These are phyloP conservation scores for Crassisporium funariophilum DNA, from an alignment of 768 basidiomycete species.

Conservation along the genomic window DNA sequence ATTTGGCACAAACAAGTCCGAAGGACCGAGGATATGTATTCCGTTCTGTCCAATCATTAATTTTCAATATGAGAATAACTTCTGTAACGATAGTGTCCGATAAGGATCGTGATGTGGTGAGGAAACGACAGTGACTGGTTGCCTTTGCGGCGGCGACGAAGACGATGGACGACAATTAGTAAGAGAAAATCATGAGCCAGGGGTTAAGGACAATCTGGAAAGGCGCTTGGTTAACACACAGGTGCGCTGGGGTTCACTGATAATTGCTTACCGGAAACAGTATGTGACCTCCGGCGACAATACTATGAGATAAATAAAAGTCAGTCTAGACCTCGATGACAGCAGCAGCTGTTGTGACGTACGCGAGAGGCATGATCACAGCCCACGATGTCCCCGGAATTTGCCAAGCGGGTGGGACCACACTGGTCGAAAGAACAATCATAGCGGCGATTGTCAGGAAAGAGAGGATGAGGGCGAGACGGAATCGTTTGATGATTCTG, in stretches of 20 bases:
- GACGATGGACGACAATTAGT: constrained; percentile 28
- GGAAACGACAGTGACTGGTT: neutral
- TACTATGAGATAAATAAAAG: constrained; percentile 33
- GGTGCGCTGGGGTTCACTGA: neutral
- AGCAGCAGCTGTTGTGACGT: constrained; percentile 28
- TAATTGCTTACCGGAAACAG: constrained; percentile 66
- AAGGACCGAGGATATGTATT: constrained; percentile 6
- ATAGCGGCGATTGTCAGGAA: constrained; percentile 54
- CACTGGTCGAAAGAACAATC: constrained; percentile 50
- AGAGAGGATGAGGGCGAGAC: constrained; percentile 60
- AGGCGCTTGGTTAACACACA: neutral
- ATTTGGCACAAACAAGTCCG: constrained; percentile 4
- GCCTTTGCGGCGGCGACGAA: neutral
- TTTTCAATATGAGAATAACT: constrained; percentile 4
- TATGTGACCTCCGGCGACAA: constrained; percentile 67
- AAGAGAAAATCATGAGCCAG: constrained; percentile 85
- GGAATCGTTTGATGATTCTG: constrained; percentile 78
- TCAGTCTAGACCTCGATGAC: constrained; percentile 1
- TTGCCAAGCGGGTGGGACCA: constrained; percentile 66
- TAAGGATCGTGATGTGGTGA: constrained; percentile 5
- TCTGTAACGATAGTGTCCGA: constrained; percentile 25
- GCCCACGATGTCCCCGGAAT: constrained; percentile 70
- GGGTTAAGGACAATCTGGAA: constrained; percentile 80
- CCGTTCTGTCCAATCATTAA: constrained; percentile 15
- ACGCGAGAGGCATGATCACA: constrained; percentile 75